Percentiles rank a stretch among this genome's conserved stretches.
phyloP scores from a whole-genome alignment of 108 stramenopile genomes.

The Cafeteria roenbergensis region DNA sequence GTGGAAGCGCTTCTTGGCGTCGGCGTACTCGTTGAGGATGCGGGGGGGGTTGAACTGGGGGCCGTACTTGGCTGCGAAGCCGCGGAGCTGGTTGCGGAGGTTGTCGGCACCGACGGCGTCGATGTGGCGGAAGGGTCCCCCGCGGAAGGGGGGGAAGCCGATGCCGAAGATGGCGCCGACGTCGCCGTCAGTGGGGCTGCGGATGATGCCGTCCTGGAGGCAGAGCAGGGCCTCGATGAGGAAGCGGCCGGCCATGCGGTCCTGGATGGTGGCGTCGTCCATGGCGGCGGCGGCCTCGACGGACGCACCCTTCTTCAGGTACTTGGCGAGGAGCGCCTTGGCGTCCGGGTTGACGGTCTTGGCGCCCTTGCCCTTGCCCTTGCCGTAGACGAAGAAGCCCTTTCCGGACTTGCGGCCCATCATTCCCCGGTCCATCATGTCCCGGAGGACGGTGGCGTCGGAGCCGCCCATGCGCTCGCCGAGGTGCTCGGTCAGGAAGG shows the following conservation, averaged over 20 bases:
- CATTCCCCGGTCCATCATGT: constrained; percentile 87
- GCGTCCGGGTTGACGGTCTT: constrained; percentile 70
- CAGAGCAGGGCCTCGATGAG: constrained; percentile 95
- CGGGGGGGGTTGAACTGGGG: constrained; percentile 91
- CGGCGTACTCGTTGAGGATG: constrained; percentile 81
- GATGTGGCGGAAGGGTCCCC: constrained; percentile 90
- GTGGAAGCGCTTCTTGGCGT: constrained; percentile 82
- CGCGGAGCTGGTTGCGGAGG: constrained; percentile 79
- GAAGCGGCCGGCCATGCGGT: constrained; percentile 79
- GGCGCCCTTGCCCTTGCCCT: constrained; percentile 51
- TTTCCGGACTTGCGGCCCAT: constrained; percentile 84
- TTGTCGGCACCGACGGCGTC: constrained; percentile 71
- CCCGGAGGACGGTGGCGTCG: constrained; percentile 67
- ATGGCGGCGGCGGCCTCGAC: constrained; percentile 41
- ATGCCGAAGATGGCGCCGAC: constrained; percentile 97
- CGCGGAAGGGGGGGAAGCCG: constrained; percentile 97
- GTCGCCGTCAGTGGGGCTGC: constrained; percentile 83
- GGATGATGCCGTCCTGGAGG: constrained; percentile 92
- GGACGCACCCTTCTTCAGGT: constrained; percentile 51
- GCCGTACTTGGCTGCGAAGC: constrained; percentile 76
- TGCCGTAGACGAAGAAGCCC: constrained; percentile 93
- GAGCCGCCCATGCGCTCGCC: constrained; percentile 85
- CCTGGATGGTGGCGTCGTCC: constrained; percentile 71
- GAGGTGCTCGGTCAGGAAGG: constrained; percentile 45
- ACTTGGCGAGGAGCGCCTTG: constrained; percentile 31